Evolutionary conservation across 1,284 basidiomycete genomes (phyloP).

Genomic region (Mycosarcoma maydis): DNA sequence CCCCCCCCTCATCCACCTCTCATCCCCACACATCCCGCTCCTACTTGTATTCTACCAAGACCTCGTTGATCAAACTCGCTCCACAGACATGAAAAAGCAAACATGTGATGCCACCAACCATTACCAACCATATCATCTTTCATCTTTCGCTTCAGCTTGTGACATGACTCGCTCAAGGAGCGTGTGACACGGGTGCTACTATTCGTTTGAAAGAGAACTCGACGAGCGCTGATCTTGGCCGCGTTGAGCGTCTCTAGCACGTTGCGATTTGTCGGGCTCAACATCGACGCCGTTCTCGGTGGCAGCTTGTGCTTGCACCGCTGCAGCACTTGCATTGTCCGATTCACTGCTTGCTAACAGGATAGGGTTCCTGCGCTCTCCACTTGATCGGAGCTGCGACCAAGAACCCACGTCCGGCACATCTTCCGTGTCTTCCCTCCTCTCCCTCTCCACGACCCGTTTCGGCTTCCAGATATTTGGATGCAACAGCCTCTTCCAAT

Average conservation of each 20-base stretch:
- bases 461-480: constrained; percentile 39
- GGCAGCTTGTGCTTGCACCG: neutral
- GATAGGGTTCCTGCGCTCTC: too few species aligned
- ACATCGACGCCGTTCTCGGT: constrained; percentile 11
- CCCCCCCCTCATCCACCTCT: constrained; percentile 2
- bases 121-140: too few species aligned
- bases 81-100: too few species aligned
- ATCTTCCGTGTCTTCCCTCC: constrained; percentile 37
- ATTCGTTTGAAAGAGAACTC: constrained; percentile 21
- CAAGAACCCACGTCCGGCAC: constrained; percentile 17
- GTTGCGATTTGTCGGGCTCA: constrained; percentile 3
- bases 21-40: too few species aligned
- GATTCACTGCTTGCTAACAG: too few species aligned
- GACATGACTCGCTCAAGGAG: too few species aligned
- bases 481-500: constrained; percentile 48
- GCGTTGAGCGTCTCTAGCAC: neutral
- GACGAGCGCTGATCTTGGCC: constrained; percentile 1
- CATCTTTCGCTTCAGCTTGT: too few species aligned
- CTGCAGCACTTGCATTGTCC: too few species aligned
- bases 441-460: constrained; percentile 2
- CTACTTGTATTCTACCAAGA: constrained; percentile 24
- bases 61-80: neutral
- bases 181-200: too few species aligned
- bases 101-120: too few species aligned
- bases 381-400: too few species aligned